phyloP scores from a whole-genome alignment of 768 basidiomycete species.

The Phaeotremella fagi region DNA sequence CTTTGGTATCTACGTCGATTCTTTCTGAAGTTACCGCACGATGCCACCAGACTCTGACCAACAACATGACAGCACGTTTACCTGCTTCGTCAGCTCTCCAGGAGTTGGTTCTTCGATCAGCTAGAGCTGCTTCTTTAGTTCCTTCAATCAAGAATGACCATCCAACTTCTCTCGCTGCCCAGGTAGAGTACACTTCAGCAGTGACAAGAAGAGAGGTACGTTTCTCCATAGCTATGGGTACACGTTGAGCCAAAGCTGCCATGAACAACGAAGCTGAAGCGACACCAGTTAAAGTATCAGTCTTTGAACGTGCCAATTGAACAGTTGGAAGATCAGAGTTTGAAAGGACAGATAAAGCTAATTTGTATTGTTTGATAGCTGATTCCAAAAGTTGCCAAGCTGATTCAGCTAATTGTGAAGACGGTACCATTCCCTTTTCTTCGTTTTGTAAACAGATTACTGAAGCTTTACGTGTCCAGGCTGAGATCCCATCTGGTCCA shows the following conservation, averaged over 20 bases:
- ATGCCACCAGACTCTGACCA: constrained; percentile 45
- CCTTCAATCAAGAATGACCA: constrained; percentile 48
- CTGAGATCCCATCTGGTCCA: constrained; percentile 39
- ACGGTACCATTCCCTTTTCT: constrained; percentile 24
- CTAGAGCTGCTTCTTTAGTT: constrained; percentile 30
- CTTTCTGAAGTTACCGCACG: constrained; percentile 42
- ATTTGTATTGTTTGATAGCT: constrained; percentile 45
- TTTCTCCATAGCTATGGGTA: constrained; percentile 38
- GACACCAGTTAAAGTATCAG: constrained; percentile 37
- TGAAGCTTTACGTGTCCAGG: constrained; percentile 45
- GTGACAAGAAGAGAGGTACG: constrained; percentile 39
- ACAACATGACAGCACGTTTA: constrained; percentile 42
- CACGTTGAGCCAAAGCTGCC: constrained; percentile 36
- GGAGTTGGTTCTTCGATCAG: constrained; percentile 37
- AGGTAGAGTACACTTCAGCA: constrained; percentile 46
- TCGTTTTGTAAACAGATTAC: constrained; percentile 34
- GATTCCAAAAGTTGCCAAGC: constrained; percentile 44
- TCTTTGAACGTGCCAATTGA: constrained; percentile 34
- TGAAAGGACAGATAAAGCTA: constrained; percentile 39
- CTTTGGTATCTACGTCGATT: constrained; percentile 43
- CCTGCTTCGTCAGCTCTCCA: constrained; percentile 42
- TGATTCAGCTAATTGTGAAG: constrained; percentile 34
- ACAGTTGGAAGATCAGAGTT: constrained; percentile 28
- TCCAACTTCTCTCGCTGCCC: constrained; percentile 48
- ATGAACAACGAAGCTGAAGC: constrained; percentile 41